These are phyloP conservation scores for Cylindricascospora bacillispora DNA, from an alignment of 1,139 yeast genomes.

Conservation along the genomic window DNA sequence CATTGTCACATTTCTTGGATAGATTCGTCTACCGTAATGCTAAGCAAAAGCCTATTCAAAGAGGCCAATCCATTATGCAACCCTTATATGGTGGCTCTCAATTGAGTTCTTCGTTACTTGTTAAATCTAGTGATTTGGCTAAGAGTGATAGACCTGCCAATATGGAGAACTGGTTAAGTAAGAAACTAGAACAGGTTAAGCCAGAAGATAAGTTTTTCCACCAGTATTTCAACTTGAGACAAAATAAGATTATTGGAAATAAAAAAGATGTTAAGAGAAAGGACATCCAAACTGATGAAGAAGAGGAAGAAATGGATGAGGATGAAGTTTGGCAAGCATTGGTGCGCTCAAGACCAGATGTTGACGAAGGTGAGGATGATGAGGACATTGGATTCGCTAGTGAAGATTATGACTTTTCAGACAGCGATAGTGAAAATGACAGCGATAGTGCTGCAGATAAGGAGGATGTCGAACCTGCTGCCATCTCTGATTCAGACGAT, in stretches of 20 bases:
- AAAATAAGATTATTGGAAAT: constrained; percentile 28
- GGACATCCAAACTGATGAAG: constrained; percentile 27
- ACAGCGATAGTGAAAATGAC: constrained; percentile 25
- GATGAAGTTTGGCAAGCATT: constrained; percentile 84
- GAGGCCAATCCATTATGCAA: constrained; percentile 94
- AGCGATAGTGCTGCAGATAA: constrained; percentile 24
- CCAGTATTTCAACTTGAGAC: constrained; percentile 67
- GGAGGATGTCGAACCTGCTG: constrained; percentile 11
- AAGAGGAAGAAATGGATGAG: constrained; percentile 51
- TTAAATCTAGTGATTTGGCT: constrained; percentile 46
- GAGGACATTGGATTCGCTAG: constrained; percentile 30
- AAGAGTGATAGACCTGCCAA: constrained; percentile 53
- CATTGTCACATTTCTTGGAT: constrained; percentile 83
- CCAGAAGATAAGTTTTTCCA: constrained; percentile 88
- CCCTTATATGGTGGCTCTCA: constrained; percentile 79
- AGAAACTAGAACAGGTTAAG: constrained; percentile 50
- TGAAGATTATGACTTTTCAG: constrained; percentile 22
- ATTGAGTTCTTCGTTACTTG: constrained; percentile 58
- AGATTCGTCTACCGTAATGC: constrained; percentile 92
- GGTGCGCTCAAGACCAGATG: constrained; percentile 73
- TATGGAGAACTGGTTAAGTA: constrained; percentile 69
- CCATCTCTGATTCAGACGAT: constrained; percentile 14
- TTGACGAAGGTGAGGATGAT: constrained; percentile 49
- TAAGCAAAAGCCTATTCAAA: constrained; percentile 54
- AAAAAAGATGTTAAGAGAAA: constrained; percentile 24